These are phyloP conservation scores for Striga asiatica DNA, from an alignment of 257 asterid species.

Conservation along the genomic window DNA sequence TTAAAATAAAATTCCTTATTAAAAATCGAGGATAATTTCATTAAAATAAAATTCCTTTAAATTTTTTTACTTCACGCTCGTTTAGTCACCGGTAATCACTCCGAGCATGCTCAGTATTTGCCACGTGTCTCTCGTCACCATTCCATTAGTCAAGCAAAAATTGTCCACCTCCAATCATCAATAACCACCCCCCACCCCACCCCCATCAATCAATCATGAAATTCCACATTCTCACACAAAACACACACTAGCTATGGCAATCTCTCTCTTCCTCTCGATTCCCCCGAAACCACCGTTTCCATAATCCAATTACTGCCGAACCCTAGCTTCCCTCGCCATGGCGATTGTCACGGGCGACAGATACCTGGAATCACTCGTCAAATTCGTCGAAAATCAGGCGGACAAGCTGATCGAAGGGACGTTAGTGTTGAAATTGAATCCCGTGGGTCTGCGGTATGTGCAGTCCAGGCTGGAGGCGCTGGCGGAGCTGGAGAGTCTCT, in stretches of 20 bases:
- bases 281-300: constrained; percentile 57
- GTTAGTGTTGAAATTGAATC: constrained; percentile 69
- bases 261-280: constrained; percentile 24
- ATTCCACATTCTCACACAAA: constrained; percentile 16
- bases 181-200: no score
- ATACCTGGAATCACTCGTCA: constrained; percentile 76
- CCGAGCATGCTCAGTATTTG: no score
- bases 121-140: no score
- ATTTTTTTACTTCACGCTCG: no score
- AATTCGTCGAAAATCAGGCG: constrained; percentile 67
- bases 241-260: constrained; percentile 31
- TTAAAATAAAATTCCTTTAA: no score
- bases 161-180: no score
- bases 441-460: constrained; percentile 78
- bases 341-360: constrained; percentile 74
- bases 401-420: constrained; percentile 72
- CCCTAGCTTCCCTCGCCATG: constrained; percentile 34
- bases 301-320: constrained; percentile 1
- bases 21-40: no score
- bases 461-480: constrained; percentile 78
- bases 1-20: no score
- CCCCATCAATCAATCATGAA: constrained; percentile 4
- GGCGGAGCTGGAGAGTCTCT: constrained; percentile 73
- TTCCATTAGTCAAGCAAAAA: no score
- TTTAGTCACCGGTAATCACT: no score